phyloP scores from a whole-genome alignment of 768 basidiomycete species.

The Pisolithus sp. region DNA sequence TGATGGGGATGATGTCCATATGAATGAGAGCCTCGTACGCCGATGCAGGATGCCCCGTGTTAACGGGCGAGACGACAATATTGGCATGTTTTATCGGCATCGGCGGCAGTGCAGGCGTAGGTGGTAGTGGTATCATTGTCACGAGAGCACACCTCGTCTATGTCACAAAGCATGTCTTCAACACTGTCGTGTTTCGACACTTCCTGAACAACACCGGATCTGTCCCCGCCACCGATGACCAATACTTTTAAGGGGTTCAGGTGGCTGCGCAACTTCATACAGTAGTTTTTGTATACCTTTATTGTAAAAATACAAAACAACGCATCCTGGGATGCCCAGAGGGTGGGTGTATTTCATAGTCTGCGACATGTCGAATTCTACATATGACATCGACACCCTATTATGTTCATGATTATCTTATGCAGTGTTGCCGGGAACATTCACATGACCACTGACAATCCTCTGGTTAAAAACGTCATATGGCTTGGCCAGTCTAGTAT shows the following conservation, averaged over 20 bases:
- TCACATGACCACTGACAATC: too few relatives aligned
- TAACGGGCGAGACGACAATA: constrained; percentile 18
- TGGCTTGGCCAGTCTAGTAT: too few relatives aligned
- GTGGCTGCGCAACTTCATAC: constrained; percentile 44
- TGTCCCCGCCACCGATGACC: constrained; percentile 97
- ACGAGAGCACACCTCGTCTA: constrained; percentile 68
- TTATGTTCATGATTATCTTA: too few relatives aligned
- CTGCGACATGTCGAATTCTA: too few relatives aligned
- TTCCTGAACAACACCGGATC: constrained; percentile 88
- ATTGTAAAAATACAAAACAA: too few relatives aligned
- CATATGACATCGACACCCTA: too few relatives aligned
- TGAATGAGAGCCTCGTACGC: constrained; percentile 8
- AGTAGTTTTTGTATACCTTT: too few relatives aligned
- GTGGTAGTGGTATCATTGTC: constrained; percentile 16
- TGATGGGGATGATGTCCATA: constrained; percentile 1
- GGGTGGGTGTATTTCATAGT: too few relatives aligned
- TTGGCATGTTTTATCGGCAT: constrained; percentile 23
- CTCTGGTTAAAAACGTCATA: too few relatives aligned
- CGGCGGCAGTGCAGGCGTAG: constrained; percentile 22
- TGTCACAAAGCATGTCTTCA: constrained; percentile 90
- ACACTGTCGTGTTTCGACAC: constrained; percentile 91
- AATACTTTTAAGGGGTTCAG: constrained; percentile 94
- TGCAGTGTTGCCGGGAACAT: too few relatives aligned
- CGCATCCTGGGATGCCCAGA: too few relatives aligned
- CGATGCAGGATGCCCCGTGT: constrained; percentile 11